phyloP scores from a whole-genome alignment of 441 rosid genomes.

The Raphanus hybrid region DNA sequence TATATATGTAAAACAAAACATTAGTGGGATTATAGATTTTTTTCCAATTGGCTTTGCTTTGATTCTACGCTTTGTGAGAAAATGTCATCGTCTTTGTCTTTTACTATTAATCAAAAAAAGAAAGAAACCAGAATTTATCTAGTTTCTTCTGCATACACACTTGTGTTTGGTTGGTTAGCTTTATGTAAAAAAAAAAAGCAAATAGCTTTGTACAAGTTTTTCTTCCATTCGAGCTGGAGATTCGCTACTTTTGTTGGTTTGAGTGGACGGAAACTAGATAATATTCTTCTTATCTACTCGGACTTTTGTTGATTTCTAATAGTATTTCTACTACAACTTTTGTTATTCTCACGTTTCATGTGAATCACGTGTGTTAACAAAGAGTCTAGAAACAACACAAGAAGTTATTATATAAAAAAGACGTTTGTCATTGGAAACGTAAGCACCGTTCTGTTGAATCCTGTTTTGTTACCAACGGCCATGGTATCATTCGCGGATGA shows the following conservation, averaged over 20 bases:
- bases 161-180: not conserved
- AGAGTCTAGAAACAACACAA: conserved; percentile 1
- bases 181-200: not conserved
- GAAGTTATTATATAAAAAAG: not conserved
- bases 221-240: conserved; percentile 43
- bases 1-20: conserved; percentile 8
- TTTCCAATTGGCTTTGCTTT: conserved; percentile 34
- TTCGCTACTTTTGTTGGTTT: conserved; percentile 40
- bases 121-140: conserved; percentile 27
- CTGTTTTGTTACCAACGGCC: conserved; percentile 14
- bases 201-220: conserved; percentile 38
- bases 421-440: not conserved
- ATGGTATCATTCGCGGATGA: not conserved
- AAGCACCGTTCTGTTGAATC: conserved; percentile 25
- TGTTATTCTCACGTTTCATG: conserved; percentile 27
- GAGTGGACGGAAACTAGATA: conserved; percentile 30
- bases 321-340: conserved; percentile 27
- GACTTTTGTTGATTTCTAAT: conserved; percentile 24
- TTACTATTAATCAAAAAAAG: not conserved
- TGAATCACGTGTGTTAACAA: not conserved
- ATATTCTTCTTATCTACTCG: conserved; percentile 17
- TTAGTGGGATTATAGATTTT: conserved; percentile 22
- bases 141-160: conserved; percentile 32
- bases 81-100: conserved; percentile 36
- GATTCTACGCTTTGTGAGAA: conserved; percentile 41